phyloP scores from a whole-genome alignment of 352 stramenopile genomes.

The Globisporangium nagaii region DNA sequence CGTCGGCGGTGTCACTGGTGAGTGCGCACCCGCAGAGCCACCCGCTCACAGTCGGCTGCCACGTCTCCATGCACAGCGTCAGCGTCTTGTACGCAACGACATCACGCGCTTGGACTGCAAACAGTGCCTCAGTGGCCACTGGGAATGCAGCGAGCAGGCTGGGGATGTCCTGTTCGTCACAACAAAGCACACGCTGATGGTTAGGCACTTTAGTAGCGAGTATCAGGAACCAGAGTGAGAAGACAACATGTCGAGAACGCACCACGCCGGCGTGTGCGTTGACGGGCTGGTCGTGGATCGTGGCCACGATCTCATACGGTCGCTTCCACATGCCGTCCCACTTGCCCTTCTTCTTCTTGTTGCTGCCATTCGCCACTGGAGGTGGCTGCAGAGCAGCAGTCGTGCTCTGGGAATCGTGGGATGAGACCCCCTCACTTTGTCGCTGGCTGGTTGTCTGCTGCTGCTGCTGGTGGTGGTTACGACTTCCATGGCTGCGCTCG shows the following conservation, averaged over 20 bases:
- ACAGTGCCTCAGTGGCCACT: no score
- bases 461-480: not conserved
- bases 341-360: conserved; percentile 16
- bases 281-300: conserved; percentile 34
- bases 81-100: conserved; percentile 73
- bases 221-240: not conserved
- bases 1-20: not conserved
- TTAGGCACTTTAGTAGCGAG: no score
- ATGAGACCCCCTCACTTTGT: not conserved
- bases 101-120: conserved; percentile 42
- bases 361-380: not conserved
- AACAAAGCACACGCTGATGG: no score
- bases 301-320: conserved; percentile 70
- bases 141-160: conserved; percentile 26
- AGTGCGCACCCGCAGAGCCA: conserved; percentile 55
- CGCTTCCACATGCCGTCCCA: conserved; percentile 69
- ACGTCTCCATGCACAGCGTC: conserved; percentile 72
- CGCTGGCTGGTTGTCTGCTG: not conserved
- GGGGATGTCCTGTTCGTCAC: conserved; percentile 25
- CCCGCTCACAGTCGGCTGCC: conserved; percentile 59
- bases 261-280: not conserved
- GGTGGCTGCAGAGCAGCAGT: not conserved
- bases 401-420: not conserved
- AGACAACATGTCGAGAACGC: not conserved
- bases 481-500: not conserved